phyloP scores from a whole-genome alignment of 1,139 yeast genomes.

The Williopsis jadinii region DNA sequence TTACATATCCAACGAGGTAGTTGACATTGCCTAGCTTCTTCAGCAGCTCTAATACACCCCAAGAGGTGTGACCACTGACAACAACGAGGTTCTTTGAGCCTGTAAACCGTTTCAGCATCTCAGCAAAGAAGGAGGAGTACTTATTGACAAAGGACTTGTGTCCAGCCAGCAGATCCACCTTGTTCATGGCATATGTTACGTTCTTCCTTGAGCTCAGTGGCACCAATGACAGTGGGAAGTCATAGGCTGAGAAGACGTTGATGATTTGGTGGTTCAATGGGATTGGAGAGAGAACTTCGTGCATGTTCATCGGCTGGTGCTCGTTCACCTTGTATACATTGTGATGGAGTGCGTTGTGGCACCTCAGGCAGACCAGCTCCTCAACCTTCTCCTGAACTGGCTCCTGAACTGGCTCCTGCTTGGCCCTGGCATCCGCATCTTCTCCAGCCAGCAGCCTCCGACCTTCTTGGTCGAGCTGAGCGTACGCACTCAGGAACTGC shows the following conservation, averaged over 20 bases:
- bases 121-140: conserved; percentile 40
- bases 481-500: conserved; percentile 16
- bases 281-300: conserved; percentile 33
- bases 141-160: conserved; percentile 27
- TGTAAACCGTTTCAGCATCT: conserved; percentile 25
- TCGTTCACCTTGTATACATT: conserved; percentile 32
- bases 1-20: conserved; percentile 65
- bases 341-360: conserved; percentile 44
- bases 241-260: conserved; percentile 57
- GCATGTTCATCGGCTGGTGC: conserved; percentile 31
- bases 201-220: conserved; percentile 27
- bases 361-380: conserved; percentile 39
- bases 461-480: conserved; percentile 19
- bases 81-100: conserved; percentile 8
- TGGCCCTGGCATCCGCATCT: no score
- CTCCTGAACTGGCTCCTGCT: not conserved
- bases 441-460: conserved; percentile 6
- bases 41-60: conserved; percentile 14
- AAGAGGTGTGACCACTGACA: conserved; percentile 20
- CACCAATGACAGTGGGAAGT: conserved; percentile 57
- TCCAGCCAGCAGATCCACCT: conserved; percentile 47
- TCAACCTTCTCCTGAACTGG: conserved; percentile 3
- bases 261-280: conserved; percentile 47
- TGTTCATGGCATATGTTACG: conserved; percentile 48
- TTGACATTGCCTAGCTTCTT: conserved; percentile 31